These are phyloP conservation scores for Thermothelomyces thermophilus DNA, from an alignment of 2,329 filamentous ascomycete species.

Conservation along the genomic window DNA sequence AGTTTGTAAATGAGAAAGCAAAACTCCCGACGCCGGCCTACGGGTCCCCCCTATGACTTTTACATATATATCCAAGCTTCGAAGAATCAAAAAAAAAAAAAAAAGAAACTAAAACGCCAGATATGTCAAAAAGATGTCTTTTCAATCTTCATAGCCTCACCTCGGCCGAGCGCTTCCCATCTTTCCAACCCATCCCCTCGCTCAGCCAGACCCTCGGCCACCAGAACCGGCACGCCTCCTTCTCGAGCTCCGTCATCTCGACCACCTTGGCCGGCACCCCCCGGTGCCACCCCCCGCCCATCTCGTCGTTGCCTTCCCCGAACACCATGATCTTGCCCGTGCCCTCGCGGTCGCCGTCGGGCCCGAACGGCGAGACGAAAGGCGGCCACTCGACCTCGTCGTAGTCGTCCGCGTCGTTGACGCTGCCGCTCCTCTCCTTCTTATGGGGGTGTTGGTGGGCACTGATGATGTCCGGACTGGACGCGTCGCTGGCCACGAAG, in stretches of 20 bases:
- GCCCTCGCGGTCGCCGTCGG: too few relatives aligned
- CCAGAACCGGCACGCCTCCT: constrained; percentile 53
- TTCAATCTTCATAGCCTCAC: constrained; percentile 4
- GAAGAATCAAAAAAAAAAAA: neutral
- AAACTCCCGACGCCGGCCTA: neutral
- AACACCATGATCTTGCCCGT: constrained; percentile 46
- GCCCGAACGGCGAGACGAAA: constrained; percentile 37
- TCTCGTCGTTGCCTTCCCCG: constrained; percentile 54
- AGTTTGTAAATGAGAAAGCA: too few relatives aligned
- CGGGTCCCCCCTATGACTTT: neutral
- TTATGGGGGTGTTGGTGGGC: too few relatives aligned
- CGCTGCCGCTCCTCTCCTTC: too few relatives aligned
- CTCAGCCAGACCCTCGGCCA: constrained; percentile 47
- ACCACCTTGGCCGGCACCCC: constrained; percentile 41
- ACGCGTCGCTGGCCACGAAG: constrained; percentile 26
- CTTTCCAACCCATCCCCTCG: constrained; percentile 34
- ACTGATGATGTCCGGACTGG: constrained; percentile 12
- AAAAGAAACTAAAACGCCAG: neutral
- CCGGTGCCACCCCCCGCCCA: constrained; percentile 27
- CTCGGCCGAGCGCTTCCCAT: neutral
- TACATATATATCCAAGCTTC: neutral
- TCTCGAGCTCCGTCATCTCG: constrained; percentile 38
- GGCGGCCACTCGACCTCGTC: constrained; percentile 34
- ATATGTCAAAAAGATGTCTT: neutral
- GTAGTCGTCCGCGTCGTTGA: neutral